Evolutionary conservation across 441 rosid species (phyloP).

Genomic region (Kokia cookei): DNA sequence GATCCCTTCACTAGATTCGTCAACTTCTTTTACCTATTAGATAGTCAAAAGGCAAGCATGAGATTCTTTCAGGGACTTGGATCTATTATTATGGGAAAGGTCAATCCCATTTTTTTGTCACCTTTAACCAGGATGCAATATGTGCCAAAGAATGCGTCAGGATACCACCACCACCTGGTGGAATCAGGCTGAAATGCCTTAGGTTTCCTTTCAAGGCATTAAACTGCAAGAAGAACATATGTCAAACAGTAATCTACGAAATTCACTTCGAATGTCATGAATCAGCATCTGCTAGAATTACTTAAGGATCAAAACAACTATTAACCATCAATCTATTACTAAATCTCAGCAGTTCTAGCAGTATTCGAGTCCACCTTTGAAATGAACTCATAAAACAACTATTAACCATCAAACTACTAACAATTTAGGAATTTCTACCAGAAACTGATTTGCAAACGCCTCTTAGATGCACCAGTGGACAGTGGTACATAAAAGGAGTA

Average conservation of each 20-base stretch:
- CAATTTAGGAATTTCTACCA: background rate
- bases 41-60: background rate
- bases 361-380: background rate
- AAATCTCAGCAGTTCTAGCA: background rate
- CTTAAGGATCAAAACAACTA: background rate
- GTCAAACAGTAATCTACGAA: background rate
- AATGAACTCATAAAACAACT: background rate
- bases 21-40: conserved; percentile 60
- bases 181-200: conserved; percentile 83
- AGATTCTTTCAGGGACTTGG: background rate
- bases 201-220: conserved; percentile 71
- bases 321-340: background rate
- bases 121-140: conserved; percentile 88
- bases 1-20: conserved; percentile 57
- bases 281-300: background rate
- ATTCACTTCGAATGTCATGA: background rate
- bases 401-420: no score
- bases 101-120: conserved; percentile 14
- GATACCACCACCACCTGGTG: conserved; percentile 84
- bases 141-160: conserved; percentile 76
- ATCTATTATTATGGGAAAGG: background rate
- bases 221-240: conserved; percentile 39
- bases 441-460: background rate
- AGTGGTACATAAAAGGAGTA: background rate
- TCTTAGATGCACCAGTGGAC: background rate